Evolutionary conservation across 371 early-diverging fungal genomes (phyloP).

Genomic region (Rhizopus sp.): DNA sequence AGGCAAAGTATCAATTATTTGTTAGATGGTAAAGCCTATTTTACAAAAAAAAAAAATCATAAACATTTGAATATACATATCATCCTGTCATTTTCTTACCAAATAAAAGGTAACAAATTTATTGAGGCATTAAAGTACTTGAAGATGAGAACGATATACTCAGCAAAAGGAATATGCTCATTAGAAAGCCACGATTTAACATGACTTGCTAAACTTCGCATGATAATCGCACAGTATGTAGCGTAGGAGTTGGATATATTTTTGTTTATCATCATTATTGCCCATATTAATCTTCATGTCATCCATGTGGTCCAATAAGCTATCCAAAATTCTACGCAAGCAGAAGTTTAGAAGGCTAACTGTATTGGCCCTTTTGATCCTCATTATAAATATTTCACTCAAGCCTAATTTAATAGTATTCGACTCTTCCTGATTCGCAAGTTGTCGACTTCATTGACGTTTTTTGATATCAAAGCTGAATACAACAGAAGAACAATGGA

Average conservation of each 20-base stretch:
- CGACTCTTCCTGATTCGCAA: too few species aligned
- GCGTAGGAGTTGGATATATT: slow-evolving; percentile 1
- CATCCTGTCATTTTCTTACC: slow-evolving; percentile 11
- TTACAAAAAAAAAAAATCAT: slow-evolving; percentile 10
- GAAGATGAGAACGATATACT: slow-evolving; percentile 24
- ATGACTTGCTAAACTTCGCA: slow-evolving; percentile 23
- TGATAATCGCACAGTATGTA: slow-evolving; percentile 22
- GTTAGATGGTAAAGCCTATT: slow-evolving; percentile 17
- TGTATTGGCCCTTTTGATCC: slow-evolving; percentile 11
- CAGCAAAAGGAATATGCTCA: slow-evolving; percentile 31
- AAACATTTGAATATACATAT: slow-evolving; percentile 7
- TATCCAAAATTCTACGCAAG: slow-evolving; percentile 9
- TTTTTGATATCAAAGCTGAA: too few species aligned
- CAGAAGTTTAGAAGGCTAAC: slow-evolving; percentile 7
- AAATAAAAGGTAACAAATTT: slow-evolving; percentile 10
- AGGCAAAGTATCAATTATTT: slow-evolving; percentile 18
- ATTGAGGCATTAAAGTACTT: slow-evolving; percentile 27
- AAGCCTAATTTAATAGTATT: too few species aligned
- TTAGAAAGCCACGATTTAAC: slow-evolving; percentile 12
- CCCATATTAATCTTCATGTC: too few species aligned
- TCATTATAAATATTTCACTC: too few species aligned
- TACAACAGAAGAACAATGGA: too few species aligned
- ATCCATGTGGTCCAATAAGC: too few species aligned
- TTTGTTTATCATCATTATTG: slow-evolving; percentile 12
- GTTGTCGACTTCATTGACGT: too few species aligned